phyloP scores from a whole-genome alignment of 2,329 filamentous ascomycete species.

The Aspergillus sp. region DNA sequence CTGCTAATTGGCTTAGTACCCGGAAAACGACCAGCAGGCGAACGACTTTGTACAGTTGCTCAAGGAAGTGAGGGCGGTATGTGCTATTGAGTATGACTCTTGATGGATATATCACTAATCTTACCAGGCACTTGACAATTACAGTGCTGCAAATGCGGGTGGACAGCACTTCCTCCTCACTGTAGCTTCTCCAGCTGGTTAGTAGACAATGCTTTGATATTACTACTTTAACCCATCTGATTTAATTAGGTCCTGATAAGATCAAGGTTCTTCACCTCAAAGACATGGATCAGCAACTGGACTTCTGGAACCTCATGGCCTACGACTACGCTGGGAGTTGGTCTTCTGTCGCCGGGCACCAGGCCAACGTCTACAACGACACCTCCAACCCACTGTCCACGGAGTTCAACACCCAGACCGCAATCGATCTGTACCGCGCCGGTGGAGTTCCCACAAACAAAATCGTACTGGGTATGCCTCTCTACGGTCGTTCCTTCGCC shows the following conservation, averaged over 20 bases:
- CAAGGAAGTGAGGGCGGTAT: slow-evolving; percentile 28
- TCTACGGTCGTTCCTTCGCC: slow-evolving; percentile 84
- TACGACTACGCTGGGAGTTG: slow-evolving; percentile 85
- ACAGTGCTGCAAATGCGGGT: slow-evolving; percentile 37
- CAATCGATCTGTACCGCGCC: slow-evolving; percentile 66
- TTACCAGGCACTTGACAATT: slow-evolving; percentile 38
- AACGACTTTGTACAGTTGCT: slow-evolving; percentile 36
- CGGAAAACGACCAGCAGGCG: slow-evolving; percentile 31
- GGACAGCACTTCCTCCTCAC: slow-evolving; percentile 47
- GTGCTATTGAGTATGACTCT: slow-evolving; percentile 1
- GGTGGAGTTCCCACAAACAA: slow-evolving; percentile 66
- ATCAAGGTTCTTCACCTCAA: slow-evolving; percentile 38
- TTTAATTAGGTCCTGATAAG: not conserved
- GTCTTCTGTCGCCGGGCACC: slow-evolving; percentile 70
- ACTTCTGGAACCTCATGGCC: slow-evolving; percentile 66
- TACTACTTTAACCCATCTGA: not conserved
- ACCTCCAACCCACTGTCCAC: slow-evolving; percentile 59
- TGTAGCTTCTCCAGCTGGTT: slow-evolving; percentile 14
- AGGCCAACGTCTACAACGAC: slow-evolving; percentile 72
- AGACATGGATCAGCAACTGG: slow-evolving; percentile 47
- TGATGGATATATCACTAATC: not conserved
- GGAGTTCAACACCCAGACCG: slow-evolving; percentile 71
- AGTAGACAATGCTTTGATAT: not conserved
- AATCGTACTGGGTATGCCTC: slow-evolving; percentile 83
- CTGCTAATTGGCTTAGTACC: slow-evolving; percentile 24